A percentile compares a stretch with the other conserved stretches of the same genome.
Evolutionary conservation across 441 rosid species (phyloP).

Genomic region (Syzygium malaccense): DNA sequence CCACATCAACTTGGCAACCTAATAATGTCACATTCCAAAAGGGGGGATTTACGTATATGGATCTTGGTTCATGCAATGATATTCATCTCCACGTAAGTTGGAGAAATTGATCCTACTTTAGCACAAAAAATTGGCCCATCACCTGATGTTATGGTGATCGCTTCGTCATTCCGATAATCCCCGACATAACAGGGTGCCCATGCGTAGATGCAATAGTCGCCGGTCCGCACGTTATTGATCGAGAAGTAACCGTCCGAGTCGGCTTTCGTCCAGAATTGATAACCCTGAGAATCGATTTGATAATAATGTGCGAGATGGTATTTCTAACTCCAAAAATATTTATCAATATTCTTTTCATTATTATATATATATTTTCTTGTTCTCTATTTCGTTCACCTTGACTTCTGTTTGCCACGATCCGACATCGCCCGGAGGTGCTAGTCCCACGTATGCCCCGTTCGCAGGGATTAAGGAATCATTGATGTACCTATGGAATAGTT

Average conservation of each 20-base stretch:
- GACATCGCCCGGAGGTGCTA: not conserved
- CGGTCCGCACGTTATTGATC: not conserved
- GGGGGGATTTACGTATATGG: not conserved
- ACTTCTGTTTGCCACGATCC: not conserved
- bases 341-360: not conserved
- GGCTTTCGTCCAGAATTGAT: slow-evolving; percentile 3
- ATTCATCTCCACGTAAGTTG: not conserved
- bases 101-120: not conserved
- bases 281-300: not conserved
- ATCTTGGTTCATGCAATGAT: not conserved
- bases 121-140: not conserved
- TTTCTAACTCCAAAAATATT: rapidly evolving
- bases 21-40: not conserved
- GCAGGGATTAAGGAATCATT: not conserved
- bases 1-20: slow-evolving; percentile 10
- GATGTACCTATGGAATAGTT: not conserved
- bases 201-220: not conserved
- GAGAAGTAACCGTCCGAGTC: slow-evolving; percentile 3
- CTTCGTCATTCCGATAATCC: not conserved
- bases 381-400: not conserved
- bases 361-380: not conserved
- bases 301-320: not conserved
- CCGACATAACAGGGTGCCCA: slow-evolving; percentile 7
- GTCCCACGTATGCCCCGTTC: not conserved
- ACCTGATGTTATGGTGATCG: not conserved